A percentile compares a stretch with the other conserved stretches of the same genome.
Evolutionary conservation across 2,329 filamentous ascomycete genomes (phyloP).

Genomic region (Blastomyces parvus): DNA sequence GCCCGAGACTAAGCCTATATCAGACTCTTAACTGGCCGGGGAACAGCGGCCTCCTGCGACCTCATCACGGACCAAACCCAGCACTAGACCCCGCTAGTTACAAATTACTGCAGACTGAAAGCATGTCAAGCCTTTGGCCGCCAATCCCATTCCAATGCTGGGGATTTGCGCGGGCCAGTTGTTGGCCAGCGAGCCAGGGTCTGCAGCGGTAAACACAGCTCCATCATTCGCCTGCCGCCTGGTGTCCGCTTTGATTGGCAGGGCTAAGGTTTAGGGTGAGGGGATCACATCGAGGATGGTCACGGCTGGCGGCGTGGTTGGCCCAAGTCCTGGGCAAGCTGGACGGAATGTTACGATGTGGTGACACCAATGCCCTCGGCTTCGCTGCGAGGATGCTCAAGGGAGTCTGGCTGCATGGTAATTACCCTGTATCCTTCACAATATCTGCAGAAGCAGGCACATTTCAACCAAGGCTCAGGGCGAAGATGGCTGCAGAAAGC

Average conservation of each 20-base stretch:
- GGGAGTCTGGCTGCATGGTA: not conserved
- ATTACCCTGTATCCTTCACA: slow-evolving; percentile 3
- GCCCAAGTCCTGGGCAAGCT: not conserved
- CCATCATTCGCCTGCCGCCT: not conserved
- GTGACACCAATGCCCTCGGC: not conserved
- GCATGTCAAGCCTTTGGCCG: not conserved
- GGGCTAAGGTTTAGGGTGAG: not conserved
- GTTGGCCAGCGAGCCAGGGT: not conserved
- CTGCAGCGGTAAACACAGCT: not conserved
- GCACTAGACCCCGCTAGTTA: not conserved
- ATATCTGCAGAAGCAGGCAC: slow-evolving; percentile 5
- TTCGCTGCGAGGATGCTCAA: not conserved
- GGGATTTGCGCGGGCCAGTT: not conserved
- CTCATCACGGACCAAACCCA: not conserved
- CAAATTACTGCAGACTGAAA: not conserved
- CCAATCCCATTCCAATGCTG: not conserved
- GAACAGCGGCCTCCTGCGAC: not conserved
- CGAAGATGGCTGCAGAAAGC: not conserved
- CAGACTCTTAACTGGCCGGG: not conserved
- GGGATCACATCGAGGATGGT: not conserved
- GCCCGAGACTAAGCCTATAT: not conserved
- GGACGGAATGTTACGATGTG: not conserved
- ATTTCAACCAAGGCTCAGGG: not conserved
- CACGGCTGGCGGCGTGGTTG: not conserved
- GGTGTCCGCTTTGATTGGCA: not conserved